Conservation (phyloP, 169 alveolate genomes). For the Babesia ovis region DNA sequence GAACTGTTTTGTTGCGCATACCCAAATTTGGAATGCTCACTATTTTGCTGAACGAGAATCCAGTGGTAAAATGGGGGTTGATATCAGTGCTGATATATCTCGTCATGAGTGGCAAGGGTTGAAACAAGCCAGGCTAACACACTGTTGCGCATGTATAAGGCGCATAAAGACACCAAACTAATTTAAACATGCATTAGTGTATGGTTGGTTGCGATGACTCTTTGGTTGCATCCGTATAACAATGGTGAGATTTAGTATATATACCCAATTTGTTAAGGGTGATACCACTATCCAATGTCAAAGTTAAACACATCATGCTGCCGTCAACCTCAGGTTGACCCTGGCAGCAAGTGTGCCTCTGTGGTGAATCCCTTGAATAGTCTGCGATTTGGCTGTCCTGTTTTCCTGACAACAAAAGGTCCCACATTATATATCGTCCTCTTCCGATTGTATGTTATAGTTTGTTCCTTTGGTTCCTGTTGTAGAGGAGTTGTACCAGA, state of each 20-base stretch:
- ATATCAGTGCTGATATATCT: conserved; percentile 33
- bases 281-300: too few relatives aligned
- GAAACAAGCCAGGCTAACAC: not conserved
- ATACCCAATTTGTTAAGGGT: too few relatives aligned
- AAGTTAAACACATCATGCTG: too few relatives aligned
- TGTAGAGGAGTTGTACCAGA: not conserved
- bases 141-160: not conserved
- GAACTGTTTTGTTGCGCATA: conserved; percentile 77
- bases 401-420: conserved; percentile 12
- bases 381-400: not conserved
- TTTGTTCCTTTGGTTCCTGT: conserved; percentile 7
- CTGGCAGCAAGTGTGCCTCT: conserved; percentile 28
- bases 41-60: conserved; percentile 88
- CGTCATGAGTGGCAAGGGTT: conserved; percentile 62
- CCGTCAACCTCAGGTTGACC: conserved; percentile 12
- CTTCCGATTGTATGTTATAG: not conserved
- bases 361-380: conserved; percentile 36
- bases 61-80: conserved; percentile 33
- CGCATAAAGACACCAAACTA: too few relatives aligned
- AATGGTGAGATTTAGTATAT: too few relatives aligned
- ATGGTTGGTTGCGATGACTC: not conserved
- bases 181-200: not conserved
- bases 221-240: too few relatives aligned
- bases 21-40: conserved; percentile 93
- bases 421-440: not conserved